These are phyloP conservation scores for Pseudozyma sp. DNA, from an alignment of 1,284 basidiomycete genomes.

Conservation along the genomic window DNA sequence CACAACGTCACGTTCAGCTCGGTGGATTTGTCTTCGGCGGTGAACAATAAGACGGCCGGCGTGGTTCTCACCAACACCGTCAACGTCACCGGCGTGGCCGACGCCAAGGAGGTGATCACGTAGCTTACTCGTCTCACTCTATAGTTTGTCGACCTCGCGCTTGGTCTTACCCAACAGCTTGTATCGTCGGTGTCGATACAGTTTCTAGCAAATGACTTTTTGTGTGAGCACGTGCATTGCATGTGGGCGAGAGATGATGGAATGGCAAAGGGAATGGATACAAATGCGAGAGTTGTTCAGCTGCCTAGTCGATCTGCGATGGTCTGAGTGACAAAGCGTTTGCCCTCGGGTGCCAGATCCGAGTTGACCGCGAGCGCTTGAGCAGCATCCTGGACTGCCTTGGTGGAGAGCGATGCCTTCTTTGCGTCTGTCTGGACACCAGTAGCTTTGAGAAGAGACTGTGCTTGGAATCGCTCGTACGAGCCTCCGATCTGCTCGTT, in stretches of 20 bases:
- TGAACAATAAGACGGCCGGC: constrained; percentile 7
- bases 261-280: no score
- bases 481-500: constrained; percentile 40
- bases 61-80: constrained; percentile 5
- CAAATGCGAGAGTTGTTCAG: not conserved
- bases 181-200: no score
- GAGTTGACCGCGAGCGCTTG: constrained; percentile 35
- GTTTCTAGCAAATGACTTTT: no score
- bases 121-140: not conserved
- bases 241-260: no score
- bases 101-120: not conserved
- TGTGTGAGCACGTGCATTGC: no score
- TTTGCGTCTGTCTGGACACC: constrained; percentile 9
- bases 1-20: constrained; percentile 8
- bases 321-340: constrained; percentile 26
- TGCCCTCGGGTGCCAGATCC: constrained; percentile 31
- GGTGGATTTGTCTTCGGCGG: constrained; percentile 4
- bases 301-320: constrained; percentile 26
- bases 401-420: constrained; percentile 1
- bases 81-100: constrained; percentile 6
- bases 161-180: no score
- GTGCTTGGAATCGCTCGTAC: constrained; percentile 22
- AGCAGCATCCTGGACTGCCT: constrained; percentile 32
- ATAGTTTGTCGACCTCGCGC: no score
- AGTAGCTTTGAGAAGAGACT: constrained; percentile 21